Evolutionary conservation across 2,329 filamentous ascomycete species (phyloP).

Genomic region (Apiospora phragmitis): DNA sequence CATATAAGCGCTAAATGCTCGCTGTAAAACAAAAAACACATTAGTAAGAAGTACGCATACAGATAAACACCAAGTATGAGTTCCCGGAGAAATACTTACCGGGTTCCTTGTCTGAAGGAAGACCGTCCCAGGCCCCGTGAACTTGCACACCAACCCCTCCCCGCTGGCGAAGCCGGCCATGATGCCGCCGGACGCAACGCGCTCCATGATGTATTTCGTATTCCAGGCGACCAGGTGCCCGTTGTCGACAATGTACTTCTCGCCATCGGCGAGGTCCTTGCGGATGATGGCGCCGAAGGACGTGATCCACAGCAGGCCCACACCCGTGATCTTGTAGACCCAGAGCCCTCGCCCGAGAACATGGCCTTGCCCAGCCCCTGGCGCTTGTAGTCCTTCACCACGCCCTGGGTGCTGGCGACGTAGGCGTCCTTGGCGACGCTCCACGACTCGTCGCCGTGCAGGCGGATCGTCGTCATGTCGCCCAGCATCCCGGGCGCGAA

Average conservation of each 20-base stretch:
- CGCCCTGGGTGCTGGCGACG: conserved; percentile 81
- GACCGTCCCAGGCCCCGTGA: conserved; percentile 85
- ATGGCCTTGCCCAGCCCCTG: conserved; percentile 88
- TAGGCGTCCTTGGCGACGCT: conserved; percentile 85
- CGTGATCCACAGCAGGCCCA: conserved; percentile 83
- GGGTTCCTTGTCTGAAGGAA: conserved; percentile 93
- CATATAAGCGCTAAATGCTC: conserved; percentile 54
- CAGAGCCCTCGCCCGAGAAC: conserved; percentile 93
- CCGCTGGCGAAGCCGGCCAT: conserved; percentile 81
- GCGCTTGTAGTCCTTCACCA: conserved; percentile 82
- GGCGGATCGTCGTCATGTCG: conserved; percentile 78
- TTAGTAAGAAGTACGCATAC: too few relatives aligned
- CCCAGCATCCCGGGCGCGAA: conserved; percentile 79
- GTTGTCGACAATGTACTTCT: conserved; percentile 91
- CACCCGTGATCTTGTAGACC: conserved; percentile 81
- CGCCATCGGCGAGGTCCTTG: conserved; percentile 76
- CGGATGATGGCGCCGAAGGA: conserved; percentile 94
- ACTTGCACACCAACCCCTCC: conserved; percentile 93
- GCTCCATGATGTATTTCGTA: conserved; percentile 87
- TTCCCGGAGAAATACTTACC: too few relatives aligned
- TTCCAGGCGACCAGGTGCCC: conserved; percentile 97
- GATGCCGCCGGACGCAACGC: conserved; percentile 86
- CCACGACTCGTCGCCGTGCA: conserved; percentile 76
- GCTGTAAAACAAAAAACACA: conserved; percentile 36
- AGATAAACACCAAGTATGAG: too few relatives aligned